phyloP scores from a whole-genome alignment of 305 asterid genomes.

The Andrographis paniculata region DNA sequence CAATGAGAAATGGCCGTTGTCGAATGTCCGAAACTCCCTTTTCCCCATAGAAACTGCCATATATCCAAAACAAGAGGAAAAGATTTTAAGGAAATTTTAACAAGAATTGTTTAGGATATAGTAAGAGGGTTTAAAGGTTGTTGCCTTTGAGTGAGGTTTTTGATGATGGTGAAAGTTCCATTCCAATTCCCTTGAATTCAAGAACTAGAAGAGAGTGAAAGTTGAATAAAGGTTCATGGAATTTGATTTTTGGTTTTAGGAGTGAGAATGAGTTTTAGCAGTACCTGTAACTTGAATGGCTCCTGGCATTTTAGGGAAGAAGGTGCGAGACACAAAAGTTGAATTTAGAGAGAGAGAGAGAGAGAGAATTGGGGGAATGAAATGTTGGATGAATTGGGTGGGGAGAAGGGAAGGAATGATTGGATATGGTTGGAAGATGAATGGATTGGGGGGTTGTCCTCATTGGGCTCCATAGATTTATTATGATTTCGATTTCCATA shows the following conservation, averaged over 20 bases:
- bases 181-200: slow-evolving; percentile 72
- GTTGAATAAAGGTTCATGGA: no score
- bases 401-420: no score
- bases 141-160: slow-evolving; percentile 52
- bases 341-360: not conserved
- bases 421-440: no score
- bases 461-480: no score
- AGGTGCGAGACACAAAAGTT: not conserved
- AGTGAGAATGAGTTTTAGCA: no score
- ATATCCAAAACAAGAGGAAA: slow-evolving; percentile 5
- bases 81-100: not conserved
- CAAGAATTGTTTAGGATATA: not conserved
- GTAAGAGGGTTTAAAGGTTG: not conserved
- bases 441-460: no score
- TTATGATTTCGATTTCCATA: no score
- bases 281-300: slow-evolving; percentile 84
- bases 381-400: no score
- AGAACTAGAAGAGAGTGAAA: slow-evolving; percentile 33
- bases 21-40: slow-evolving; percentile 61
- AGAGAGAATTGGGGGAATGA: slow-evolving; percentile 1
- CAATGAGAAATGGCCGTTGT: slow-evolving; percentile 74
- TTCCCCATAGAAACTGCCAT: slow-evolving; percentile 81
- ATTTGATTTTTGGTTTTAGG: no score
- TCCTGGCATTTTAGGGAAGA: slow-evolving; percentile 66
- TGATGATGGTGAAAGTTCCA: slow-evolving; percentile 50